Base-by-base conservation (phyloP, 257 asterid species). In the Phtheirospermum japonicum region DNA sequence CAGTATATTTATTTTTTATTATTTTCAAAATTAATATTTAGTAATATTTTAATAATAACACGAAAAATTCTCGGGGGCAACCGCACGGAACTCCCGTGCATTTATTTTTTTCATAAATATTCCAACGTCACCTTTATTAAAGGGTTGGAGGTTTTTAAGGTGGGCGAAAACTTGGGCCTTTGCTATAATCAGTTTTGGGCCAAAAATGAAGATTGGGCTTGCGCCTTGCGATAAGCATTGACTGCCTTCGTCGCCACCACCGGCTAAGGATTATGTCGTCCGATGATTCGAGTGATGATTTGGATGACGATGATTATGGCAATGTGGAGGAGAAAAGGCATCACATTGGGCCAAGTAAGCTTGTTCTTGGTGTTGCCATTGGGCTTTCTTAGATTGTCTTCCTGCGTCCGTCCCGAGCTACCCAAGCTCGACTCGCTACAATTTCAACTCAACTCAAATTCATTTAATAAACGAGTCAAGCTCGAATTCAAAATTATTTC, bases 301-400 rank as follows among this genome's bases (percentile, higher is more conserved):
- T 67, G 6, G 79, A 72, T 40, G 81, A 76, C 13, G 73, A 74
- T 6, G 82, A 83, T 46, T 20, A 68, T 16, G 76, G 64, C 46
- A 73, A 72, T 49, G 80, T 23, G 56, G 73, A 52, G 57, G 81
- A 63, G 26, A 77, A 74, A 66, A 76, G 66, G 59, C 82, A 66
- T 70, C 85, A 80, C 42, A 73, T 51, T 59, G 99, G 99, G 0
- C 94, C 97, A 53, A 93, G 71, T 79, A 93, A 83, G 90, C 76
- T 87, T 67, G 97, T 93, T 74, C 91, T 93, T 60, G 96, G 96
- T 32, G 79, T 89, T 66, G 95, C 97, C 1, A 84, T 93, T 74
- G 95, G 85, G 42, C 87, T 93, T 11, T 90, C 97, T 23, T 79
- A 94, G 6, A 82, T 93, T 67, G 91, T 89, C 17, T 85, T 89